Evolutionary conservation across 2,329 filamentous ascomycete genomes (phyloP).

Genomic region (Coniella vitis): DNA sequence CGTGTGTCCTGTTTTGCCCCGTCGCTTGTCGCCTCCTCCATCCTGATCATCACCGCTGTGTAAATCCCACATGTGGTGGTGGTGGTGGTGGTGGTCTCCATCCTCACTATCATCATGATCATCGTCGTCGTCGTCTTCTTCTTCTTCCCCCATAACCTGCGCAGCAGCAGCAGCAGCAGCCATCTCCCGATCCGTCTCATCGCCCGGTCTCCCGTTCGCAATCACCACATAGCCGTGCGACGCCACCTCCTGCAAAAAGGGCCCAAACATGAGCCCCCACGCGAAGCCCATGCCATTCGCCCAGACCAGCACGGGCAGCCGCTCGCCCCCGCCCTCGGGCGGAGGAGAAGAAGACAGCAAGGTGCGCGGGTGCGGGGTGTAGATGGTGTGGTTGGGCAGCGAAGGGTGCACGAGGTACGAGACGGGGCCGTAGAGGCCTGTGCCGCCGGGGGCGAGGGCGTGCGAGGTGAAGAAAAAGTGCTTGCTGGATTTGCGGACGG

Average conservation of each 20-base stretch:
- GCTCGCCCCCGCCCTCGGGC: background rate
- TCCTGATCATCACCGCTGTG: too few relatives aligned
- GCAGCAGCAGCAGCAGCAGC: too few relatives aligned
- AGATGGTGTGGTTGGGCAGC: conserved; percentile 3
- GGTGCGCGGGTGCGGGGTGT: conserved; percentile 2
- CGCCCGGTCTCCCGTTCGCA: background rate
- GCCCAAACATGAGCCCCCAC: conserved; percentile 3
- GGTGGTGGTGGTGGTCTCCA: too few relatives aligned
- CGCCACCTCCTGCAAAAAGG: conserved; percentile 1
- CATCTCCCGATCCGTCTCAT: background rate
- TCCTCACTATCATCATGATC: too few relatives aligned
- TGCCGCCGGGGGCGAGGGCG: background rate
- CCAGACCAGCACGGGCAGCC: conserved; percentile 2
- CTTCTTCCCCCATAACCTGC: too few relatives aligned
- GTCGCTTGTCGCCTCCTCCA: background rate
- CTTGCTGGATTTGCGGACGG: conserved; percentile 3
- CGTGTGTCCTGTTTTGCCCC: background rate
- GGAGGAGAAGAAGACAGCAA: too few relatives aligned
- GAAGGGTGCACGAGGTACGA: conserved; percentile 1
- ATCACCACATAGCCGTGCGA: conserved; percentile 4
- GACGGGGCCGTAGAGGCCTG: background rate
- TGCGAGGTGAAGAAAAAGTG: background rate
- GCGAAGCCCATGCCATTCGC: conserved; percentile 4
- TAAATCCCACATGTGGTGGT: too few relatives aligned
- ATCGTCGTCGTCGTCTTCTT: too few relatives aligned